A percentile compares a stretch with the other conserved stretches of the same genome.
Evolutionary conservation across 2,329 filamentous ascomycete genomes (phyloP).

Genomic region (Mollisia scopiformis): DNA sequence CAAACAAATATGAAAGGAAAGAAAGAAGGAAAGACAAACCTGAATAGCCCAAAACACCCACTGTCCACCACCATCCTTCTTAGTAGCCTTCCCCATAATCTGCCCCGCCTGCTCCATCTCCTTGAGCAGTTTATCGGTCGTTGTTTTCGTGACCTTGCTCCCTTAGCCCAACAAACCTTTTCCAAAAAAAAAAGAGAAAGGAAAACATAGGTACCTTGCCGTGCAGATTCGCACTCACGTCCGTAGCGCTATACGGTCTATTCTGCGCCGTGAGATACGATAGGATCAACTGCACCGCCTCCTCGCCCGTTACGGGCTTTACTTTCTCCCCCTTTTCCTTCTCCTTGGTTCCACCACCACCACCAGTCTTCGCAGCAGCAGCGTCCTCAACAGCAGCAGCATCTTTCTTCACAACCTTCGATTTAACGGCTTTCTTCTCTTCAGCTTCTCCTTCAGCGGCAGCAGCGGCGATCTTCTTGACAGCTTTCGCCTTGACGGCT

Average conservation of each 20-base stretch:
- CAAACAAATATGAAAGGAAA: neutral
- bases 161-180: neutral
- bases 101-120: conserved; percentile 62
- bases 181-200: neutral
- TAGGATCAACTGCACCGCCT: conserved; percentile 39
- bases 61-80: conserved; percentile 35
- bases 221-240: conserved; percentile 63
- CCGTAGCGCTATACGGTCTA: conserved; percentile 47
- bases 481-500: conserved; percentile 12
- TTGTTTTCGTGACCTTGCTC: conserved; percentile 44
- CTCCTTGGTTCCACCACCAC: conserved; percentile 2
- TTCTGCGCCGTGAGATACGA: conserved; percentile 42
- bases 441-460: neutral
- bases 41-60: conserved; percentile 39
- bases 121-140: conserved; percentile 62
- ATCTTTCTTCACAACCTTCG: conserved; percentile 1
- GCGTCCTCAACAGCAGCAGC: neutral
- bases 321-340: conserved; percentile 33
- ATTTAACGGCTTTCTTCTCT: conserved; percentile 5
- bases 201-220: conserved; percentile 47
- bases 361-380: conserved; percentile 7
- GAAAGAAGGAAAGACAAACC: conserved; percentile 21
- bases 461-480: conserved; percentile 13
- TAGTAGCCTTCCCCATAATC: conserved; percentile 53
- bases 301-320: conserved; percentile 32